These are phyloP conservation scores for Cystobasidium sp. DNA, from an alignment of 1,284 basidiomycete species.

Conservation along the genomic window DNA sequence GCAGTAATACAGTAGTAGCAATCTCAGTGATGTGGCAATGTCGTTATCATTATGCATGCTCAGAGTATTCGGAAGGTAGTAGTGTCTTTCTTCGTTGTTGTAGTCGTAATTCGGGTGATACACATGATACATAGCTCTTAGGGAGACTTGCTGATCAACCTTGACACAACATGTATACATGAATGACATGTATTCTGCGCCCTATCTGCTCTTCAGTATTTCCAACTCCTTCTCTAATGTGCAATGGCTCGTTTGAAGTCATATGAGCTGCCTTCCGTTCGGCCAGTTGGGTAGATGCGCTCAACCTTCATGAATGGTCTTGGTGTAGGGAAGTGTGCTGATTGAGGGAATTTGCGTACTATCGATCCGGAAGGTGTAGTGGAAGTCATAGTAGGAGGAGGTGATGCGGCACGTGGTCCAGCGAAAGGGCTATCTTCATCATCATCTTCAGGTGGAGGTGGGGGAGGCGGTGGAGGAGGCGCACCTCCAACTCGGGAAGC, in stretches of 20 bases:
- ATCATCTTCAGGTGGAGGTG: constrained; percentile 26
- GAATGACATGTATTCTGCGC: background rate
- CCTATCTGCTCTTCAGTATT: background rate
- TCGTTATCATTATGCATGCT: background rate
- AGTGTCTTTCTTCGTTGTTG: background rate
- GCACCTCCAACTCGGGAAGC: background rate
- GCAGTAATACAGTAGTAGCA: background rate
- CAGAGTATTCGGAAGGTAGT: background rate
- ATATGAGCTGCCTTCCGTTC: constrained; percentile 30
- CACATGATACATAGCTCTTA: background rate
- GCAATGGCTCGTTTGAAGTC: constrained; percentile 36
- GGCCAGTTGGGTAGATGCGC: constrained; percentile 28
- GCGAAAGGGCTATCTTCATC: constrained; percentile 24
- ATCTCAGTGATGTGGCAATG: background rate
- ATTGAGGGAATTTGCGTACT: constrained; percentile 35
- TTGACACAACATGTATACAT: background rate
- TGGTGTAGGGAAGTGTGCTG: constrained; percentile 36
- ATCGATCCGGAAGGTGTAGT: constrained; percentile 32
- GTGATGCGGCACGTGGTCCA: constrained; percentile 20
- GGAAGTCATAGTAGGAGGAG: constrained; percentile 39
- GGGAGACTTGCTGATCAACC: background rate
- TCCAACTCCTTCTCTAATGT: background rate
- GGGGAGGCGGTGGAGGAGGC: constrained; percentile 39
- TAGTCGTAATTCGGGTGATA: background rate
- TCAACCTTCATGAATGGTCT: constrained; percentile 37